These are phyloP conservation scores for Pelargonium nanum DNA, from an alignment of 345 rosid genomes.

Conservation along the genomic window DNA sequence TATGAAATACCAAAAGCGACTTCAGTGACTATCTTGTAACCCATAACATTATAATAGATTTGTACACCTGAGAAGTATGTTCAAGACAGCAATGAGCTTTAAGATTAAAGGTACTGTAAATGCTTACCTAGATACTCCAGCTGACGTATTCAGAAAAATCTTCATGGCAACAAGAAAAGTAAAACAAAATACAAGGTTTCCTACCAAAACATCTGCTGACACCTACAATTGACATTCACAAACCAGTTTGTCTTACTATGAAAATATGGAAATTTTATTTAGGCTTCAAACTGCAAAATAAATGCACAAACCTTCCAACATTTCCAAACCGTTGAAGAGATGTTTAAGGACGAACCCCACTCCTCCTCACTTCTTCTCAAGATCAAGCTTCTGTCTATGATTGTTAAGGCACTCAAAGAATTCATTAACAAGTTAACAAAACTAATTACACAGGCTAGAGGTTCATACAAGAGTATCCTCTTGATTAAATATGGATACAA, in stretches of 20 bases:
- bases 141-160: slow-evolving; percentile 28
- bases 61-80: too few relatives aligned
- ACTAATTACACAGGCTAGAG: slow-evolving; percentile 1
- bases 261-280: slow-evolving; percentile 1
- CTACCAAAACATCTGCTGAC: slow-evolving; percentile 41
- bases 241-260: slow-evolving; percentile 4
- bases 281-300: background rate
- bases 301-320: slow-evolving; percentile 28
- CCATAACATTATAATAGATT: too few relatives aligned
- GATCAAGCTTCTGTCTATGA: slow-evolving; percentile 49
- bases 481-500: slow-evolving; percentile 48
- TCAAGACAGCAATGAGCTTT: background rate
- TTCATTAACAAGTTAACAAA: background rate
- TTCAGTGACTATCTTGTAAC: too few relatives aligned
- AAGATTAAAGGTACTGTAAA: background rate
- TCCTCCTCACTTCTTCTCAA: slow-evolving; percentile 30
- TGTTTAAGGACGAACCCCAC: slow-evolving; percentile 29
- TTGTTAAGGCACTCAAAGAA: slow-evolving; percentile 30
- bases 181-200: slow-evolving; percentile 46
- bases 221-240: slow-evolving; percentile 28
- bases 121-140: slow-evolving; percentile 34
- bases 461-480: slow-evolving; percentile 2
- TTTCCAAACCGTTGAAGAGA: slow-evolving; percentile 22
- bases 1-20: too few relatives aligned
- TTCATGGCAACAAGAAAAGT: slow-evolving; percentile 32